Evolutionary conservation across 2,329 filamentous ascomycete genomes (phyloP), one percentile per base, ranked within the genome.

Genomic region (Chaetomiaceae sp.): DNA sequence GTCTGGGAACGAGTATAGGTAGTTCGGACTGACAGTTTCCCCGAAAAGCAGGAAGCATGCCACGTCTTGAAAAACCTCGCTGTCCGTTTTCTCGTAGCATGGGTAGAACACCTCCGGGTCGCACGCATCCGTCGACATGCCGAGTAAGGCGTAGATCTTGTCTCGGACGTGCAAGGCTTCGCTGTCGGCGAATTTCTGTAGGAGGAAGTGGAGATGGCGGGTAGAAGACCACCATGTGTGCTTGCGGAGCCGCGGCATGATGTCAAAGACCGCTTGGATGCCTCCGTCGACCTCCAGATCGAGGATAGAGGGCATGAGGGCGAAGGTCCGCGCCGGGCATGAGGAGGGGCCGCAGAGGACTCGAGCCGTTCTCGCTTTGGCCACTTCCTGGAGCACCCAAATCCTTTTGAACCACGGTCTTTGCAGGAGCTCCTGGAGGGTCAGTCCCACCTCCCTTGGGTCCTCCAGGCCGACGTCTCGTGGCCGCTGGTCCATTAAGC

Each of bases 341-440:
- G 34, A 23, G 8, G 43, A 36, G 3, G n/a, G 20, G 3, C 55
- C 55, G 25, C 52, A 57, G 4, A 36, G 3, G 2, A 55, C n/a
- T 0, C 25, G 38, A 1, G 48, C 55, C 15, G 19, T 25, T 6
- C n/a, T 55, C 12, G 55, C 53, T 22, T 45, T 55, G 15, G 51
- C 50, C 1, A 51, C 48, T 27, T 57, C 48, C 19, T 52, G 52
- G 9, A 57, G 19, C 36, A 57, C 42, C 53, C 55, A 58, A 15
- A 55, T 45, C 6, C 55, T 51, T 1, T 22, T 39, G 25, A 55
- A 58, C 55, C 52, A 58, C 1, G 55, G 29, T 29, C 34, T 15
- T 7, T 7, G 8, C 2, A 55, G 17, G 1, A 55, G 23, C 6
- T 37, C 29, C 7, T 17, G 1, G 4, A 57, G 36, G 3, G 25